These are phyloP conservation scores for Colletotrichum chrysophilum DNA, from an alignment of 2,329 filamentous ascomycete genomes.

Conservation along the genomic window DNA sequence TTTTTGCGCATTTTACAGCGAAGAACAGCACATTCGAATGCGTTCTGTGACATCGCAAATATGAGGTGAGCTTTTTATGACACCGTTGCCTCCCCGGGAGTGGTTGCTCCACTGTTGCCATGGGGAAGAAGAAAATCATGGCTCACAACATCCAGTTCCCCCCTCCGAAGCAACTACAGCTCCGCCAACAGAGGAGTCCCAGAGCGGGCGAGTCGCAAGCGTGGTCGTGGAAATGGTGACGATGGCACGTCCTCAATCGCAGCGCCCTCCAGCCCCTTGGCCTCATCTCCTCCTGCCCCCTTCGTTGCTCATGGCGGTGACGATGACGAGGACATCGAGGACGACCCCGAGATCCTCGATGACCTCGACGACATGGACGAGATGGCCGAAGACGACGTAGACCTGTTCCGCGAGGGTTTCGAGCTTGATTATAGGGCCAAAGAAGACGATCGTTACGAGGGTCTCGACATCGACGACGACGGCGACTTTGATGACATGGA, in stretches of 20 bases:
- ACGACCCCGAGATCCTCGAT: constrained; percentile 74
- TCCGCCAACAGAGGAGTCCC: constrained; percentile 80
- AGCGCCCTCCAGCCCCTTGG: constrained; percentile 65
- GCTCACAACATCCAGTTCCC: constrained; percentile 66
- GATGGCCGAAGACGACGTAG: constrained; percentile 80
- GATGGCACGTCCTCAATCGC: constrained; percentile 57
- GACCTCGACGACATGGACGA: constrained; percentile 82
- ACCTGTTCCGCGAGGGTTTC: constrained; percentile 77
- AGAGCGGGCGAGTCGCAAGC: constrained; percentile 57
- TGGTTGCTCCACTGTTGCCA: background rate
- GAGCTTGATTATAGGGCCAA: constrained; percentile 74
- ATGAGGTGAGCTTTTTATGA: constrained; percentile 35
- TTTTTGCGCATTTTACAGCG: background rate
- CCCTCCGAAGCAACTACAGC: constrained; percentile 79
- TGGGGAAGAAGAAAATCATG: background rate
- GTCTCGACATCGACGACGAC: constrained; percentile 77
- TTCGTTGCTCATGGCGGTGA: constrained; percentile 71
- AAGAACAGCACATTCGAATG: background rate
- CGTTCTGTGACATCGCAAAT: background rate
- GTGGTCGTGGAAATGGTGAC: constrained; percentile 56
- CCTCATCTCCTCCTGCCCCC: constrained; percentile 70
- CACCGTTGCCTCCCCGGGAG: no score
- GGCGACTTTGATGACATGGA: constrained; percentile 76
- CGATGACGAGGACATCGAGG: constrained; percentile 74
- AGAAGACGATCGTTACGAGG: constrained; percentile 73